A percentile compares a stretch with the other conserved stretches of the same genome.
Conservation (phyloP, 2,329 filamentous ascomycete genomes). For the Xylaria sp. region DNA sequence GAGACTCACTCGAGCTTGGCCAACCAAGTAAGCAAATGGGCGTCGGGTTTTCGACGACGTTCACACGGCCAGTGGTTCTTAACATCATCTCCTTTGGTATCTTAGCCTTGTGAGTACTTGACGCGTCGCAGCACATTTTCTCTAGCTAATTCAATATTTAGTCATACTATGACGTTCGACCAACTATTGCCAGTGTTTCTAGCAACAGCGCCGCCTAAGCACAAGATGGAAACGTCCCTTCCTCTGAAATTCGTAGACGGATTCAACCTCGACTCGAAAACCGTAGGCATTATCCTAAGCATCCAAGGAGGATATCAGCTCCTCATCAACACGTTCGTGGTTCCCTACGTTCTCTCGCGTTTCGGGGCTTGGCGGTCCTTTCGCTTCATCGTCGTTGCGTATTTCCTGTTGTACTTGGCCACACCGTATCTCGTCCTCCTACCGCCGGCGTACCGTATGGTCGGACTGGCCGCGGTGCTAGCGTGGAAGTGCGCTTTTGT, state of each 20-base stretch:
- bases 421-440: constrained; percentile 90
- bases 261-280: constrained; percentile 80
- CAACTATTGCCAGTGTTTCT: constrained; percentile 92
- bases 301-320: constrained; percentile 90
- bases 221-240: constrained; percentile 60
- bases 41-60: constrained; percentile 61
- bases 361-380: constrained; percentile 84
- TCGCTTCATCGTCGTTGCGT: constrained; percentile 78
- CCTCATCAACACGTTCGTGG: constrained; percentile 81
- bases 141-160: constrained; percentile 46
- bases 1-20: constrained; percentile 46
- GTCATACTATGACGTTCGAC: constrained; percentile 96
- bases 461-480: constrained; percentile 77
- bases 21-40: constrained; percentile 31
- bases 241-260: constrained; percentile 91
- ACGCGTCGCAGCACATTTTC: constrained; percentile 12
- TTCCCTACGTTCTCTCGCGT: constrained; percentile 75
- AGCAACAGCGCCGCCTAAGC: constrained; percentile 64
- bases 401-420: constrained; percentile 85
- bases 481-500: constrained; percentile 94
- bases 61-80: constrained; percentile 83
- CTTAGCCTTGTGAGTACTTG: constrained; percentile 81
- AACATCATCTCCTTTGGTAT: constrained; percentile 92
- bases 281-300: constrained; percentile 86
- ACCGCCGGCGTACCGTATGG: constrained; percentile 71